Evolutionary conservation across 2,329 filamentous ascomycete species (phyloP).

Genomic region (Teratosphaeriaceae sp.): DNA sequence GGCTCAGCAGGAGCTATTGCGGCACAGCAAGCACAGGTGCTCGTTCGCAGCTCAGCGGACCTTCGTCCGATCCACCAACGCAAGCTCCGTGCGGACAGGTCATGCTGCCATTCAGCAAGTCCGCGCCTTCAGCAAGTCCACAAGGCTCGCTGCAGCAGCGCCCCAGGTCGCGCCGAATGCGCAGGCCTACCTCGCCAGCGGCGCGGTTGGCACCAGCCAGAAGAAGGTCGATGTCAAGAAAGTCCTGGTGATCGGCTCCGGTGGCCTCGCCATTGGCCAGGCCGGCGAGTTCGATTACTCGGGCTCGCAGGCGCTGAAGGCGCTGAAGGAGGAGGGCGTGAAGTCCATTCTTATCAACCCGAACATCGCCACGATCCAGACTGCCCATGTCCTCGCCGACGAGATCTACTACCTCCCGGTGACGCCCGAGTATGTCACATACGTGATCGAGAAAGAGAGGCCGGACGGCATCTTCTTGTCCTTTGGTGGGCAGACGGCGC

Average conservation of each 20-base stretch:
- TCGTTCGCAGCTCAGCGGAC: slow-evolving; percentile 21
- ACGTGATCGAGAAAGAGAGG: slow-evolving; percentile 93
- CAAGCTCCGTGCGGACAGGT: slow-evolving; percentile 11
- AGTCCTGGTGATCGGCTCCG: slow-evolving; percentile 91
- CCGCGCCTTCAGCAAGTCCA: slow-evolving; percentile 22
- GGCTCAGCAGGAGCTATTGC: slow-evolving; percentile 23
- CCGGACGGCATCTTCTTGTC: slow-evolving; percentile 97
- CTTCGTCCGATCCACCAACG: slow-evolving; percentile 17
- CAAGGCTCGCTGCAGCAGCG: slow-evolving; percentile 12
- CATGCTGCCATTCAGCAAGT: slow-evolving; percentile 15
- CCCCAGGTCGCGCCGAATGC: slow-evolving; percentile 69
- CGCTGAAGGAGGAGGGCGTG: slow-evolving; percentile 90
- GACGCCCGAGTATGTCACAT: slow-evolving; percentile 93
- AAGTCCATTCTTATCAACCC: slow-evolving; percentile 91
- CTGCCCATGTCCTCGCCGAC: slow-evolving; percentile 89
- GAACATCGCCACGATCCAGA: slow-evolving; percentile 98
- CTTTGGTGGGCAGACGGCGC: slow-evolving; percentile 93
- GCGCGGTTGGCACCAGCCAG: slow-evolving; percentile 68
- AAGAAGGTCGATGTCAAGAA: slow-evolving; percentile 89
- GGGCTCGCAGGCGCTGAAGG: slow-evolving; percentile 93
- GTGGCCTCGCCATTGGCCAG: slow-evolving; percentile 93
- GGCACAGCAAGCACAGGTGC: slow-evolving; percentile 17
- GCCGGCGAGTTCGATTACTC: slow-evolving; percentile 99
- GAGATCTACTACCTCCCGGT: slow-evolving; percentile 98
- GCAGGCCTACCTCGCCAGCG: slow-evolving; percentile 83